A percentile compares a stretch with the other conserved stretches of the same genome.
These are phyloP conservation scores for Raffaelea arxii DNA, from an alignment of 2,329 filamentous ascomycete genomes.

Conservation along the genomic window DNA sequence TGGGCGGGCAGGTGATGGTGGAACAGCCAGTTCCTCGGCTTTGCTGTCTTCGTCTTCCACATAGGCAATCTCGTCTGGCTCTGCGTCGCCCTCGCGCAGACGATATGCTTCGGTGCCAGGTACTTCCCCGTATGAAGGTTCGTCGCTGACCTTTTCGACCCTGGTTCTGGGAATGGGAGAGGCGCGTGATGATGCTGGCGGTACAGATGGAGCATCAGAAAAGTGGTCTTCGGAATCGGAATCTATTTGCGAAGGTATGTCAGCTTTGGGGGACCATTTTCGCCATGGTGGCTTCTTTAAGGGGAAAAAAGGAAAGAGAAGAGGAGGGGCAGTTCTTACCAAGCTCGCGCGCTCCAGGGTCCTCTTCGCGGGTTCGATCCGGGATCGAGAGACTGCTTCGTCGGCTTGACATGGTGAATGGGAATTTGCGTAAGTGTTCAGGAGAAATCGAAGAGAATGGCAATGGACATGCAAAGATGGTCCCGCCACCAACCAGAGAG, in stretches of 20 bases:
- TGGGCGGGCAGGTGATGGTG: constrained; percentile 4
- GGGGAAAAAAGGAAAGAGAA: constrained; percentile 1
- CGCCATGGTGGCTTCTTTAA: constrained; percentile 4
- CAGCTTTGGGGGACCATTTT: constrained; percentile 10
- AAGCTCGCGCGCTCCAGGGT: constrained; percentile 51
- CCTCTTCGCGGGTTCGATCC: constrained; percentile 30
- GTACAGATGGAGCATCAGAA: constrained; percentile 52
- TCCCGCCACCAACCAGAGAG: constrained; percentile 5
- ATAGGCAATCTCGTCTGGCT: constrained; percentile 51
- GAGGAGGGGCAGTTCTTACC: constrained; percentile 27
- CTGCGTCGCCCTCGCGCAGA: constrained; percentile 45
- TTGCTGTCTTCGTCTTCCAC: constrained; percentile 21
- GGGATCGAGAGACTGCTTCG: constrained; percentile 30
- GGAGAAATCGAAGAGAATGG: neutral
- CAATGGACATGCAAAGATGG: constrained; percentile 1
- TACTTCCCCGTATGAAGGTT: constrained; percentile 50
- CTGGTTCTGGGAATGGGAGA: constrained; percentile 50
- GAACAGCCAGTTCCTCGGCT: neutral
- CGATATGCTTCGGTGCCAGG: constrained; percentile 50
- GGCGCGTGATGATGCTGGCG: constrained; percentile 28
- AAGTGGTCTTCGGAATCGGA: constrained; percentile 62
- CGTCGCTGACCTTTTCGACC: constrained; percentile 48
- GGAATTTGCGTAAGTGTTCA: neutral
- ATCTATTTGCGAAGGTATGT: too few species aligned
- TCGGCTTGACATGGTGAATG: constrained; percentile 19